Evolutionary conservation across 495 filamentous ascomycete genomes (phyloP), one percentile per base, ranked within the genome.

Genomic region (Aspergillus taichungensis): DNA sequence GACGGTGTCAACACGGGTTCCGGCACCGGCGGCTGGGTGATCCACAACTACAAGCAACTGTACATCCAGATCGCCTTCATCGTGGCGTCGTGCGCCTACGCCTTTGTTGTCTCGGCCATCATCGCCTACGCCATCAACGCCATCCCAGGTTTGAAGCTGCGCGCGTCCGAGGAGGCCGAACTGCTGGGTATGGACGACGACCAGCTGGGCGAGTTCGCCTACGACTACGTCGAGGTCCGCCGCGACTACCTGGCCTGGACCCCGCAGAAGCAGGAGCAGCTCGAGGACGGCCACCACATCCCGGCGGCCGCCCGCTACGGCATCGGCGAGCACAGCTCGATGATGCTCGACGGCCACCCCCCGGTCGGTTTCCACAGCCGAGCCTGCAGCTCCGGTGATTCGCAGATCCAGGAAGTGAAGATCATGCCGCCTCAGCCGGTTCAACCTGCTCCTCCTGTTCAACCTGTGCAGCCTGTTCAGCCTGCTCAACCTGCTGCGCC

Each of bases 181-280:
- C 78, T 98, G 13, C 79, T 97, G 41, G 92, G 92, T 45, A 95
- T 97, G 90, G 92, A 98, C 55, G 94, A 97, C 62, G 92, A 98
- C 69, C 92, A 98, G 61, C 84, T 96, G 30, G 92, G 92, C 59
- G 92, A 98, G 66, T 98, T 98, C 60, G 94, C 92, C 6, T 98
- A 98, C 71, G 92, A 98, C 67, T 98, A 98, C 64, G 92, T 98
- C 54, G 92, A 98, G 73, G 92, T 98, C 49, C 83, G 92, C 46
- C 81, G 92, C 48, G 92, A 98, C 63, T 98, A 95, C 72, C 79
- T 96, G 11, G 92, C 92, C 37, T 98, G 92, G 92, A 95, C 88
- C 5, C 91, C 92, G 0, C 85, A 87, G 45, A 86, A 86, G 63
- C 59, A 67, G 32, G 80, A 85, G 30, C 82, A 83, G 51, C 73